Evolutionary conservation across 768 basidiomycete genomes (phyloP), one percentile per base, ranked within the genome.

Genomic region (Ramaria sp.): DNA sequence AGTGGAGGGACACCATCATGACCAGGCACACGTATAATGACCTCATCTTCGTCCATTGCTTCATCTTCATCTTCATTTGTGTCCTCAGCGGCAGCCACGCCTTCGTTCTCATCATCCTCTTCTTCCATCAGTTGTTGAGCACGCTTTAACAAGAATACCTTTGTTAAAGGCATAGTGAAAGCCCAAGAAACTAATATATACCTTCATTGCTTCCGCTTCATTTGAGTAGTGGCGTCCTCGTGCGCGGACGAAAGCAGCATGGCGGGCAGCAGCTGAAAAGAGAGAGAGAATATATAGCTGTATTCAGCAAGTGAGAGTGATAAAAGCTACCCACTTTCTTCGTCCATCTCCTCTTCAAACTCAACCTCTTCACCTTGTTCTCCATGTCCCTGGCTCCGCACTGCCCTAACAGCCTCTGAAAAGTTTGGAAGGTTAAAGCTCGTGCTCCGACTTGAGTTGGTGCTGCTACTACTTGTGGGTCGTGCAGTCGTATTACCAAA

Each of bases 151-250:
- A 7, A 60, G 19, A 45, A 49, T n/a, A n/a, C n/a, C n/a, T 7
- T 13, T 43, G 5, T 9, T 43, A 39, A 51, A 42, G 61, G 58
- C 52, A 37, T 42, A 42, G 34, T 31, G 20, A 60, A n/a, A n/a
- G 22, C 34, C 42, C 42, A 43, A 19, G 42, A 19, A 41, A 41
- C 2, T 43, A n/a, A 17, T 2, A 43, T 9, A 49, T 69, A 86
- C 89, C 82, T 91, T 91, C 91, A 93, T 91, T 17, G 89, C 91
- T 66, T 91, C 87, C 1, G 88, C 91, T 66, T 93, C 91, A 51
- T 92, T 91, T 5, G 89, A 91, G 63, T 92, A 92, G 65, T 92
- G 91, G 55, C 87, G 76, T 54, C 86, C 87, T 22, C 90, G 78
- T 22, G 88, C 89, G 61, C 80, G 79, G 33, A 91, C 75, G 64